These are phyloP conservation scores for Solanum stenotomum DNA, from an alignment of 257 asterid species.

Conservation along the genomic window DNA sequence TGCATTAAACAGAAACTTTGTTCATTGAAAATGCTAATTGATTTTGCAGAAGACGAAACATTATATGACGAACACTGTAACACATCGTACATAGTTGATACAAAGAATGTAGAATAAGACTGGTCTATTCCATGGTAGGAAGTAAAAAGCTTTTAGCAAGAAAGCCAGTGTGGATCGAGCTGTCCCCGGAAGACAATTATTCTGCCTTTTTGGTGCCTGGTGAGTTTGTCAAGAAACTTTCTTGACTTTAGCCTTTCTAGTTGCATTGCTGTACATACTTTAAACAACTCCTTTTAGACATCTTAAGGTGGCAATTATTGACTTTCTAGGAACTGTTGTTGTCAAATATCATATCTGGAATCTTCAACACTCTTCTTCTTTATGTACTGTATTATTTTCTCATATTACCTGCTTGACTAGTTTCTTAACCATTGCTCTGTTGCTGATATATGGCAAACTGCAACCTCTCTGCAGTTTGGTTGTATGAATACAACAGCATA, in stretches of 20 bases:
- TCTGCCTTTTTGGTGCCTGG: conserved; percentile 9
- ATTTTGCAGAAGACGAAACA: neutral
- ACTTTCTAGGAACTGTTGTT: conserved; percentile 1
- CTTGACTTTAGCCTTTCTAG: conserved; percentile 15
- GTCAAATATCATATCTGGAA: neutral
- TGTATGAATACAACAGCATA: neutral
- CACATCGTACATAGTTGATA: neutral
- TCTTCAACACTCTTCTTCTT: neutral
- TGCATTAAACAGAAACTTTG: neutral
- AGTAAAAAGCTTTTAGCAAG: neutral
- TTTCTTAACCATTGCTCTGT: neutral
- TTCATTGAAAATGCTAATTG: neutral
- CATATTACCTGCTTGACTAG: neutral
- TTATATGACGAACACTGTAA: neutral
- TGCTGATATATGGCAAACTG: neutral
- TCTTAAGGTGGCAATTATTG: neutral
- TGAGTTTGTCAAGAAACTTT: conserved; percentile 26
- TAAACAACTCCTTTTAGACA: neutral
- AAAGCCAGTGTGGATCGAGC: neutral
- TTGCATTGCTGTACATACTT: conserved; percentile 6
- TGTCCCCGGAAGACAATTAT: neutral
- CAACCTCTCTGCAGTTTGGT: neutral
- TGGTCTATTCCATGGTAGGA: neutral
- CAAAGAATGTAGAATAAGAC: neutral
- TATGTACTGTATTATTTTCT: neutral